Conservation (phyloP, 2,329 filamentous ascomycete genomes). For the Fusarium concolor region DNA sequence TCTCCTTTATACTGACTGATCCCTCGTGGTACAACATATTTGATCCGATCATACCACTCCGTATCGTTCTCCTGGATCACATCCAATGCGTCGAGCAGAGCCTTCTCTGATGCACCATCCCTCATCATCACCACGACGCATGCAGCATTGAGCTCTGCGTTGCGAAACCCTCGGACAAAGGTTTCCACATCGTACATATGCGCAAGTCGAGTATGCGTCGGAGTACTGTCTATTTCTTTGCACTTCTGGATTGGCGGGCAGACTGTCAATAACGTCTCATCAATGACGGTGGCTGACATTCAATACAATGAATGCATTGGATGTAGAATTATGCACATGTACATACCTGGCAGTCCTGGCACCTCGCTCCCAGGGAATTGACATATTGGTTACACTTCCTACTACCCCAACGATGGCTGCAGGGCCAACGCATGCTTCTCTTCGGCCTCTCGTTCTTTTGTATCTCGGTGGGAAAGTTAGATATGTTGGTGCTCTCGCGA, state of each 20-base stretch:
- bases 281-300: conserved; percentile 14
- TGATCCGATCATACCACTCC: conserved; percentile 34
- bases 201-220: conserved; percentile 41
- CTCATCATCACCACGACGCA: conserved; percentile 40
- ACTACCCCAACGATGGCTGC: conserved; percentile 41
- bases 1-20: conserved; percentile 27
- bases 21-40: conserved; percentile 32
- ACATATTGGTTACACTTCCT: conserved; percentile 40
- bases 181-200: conserved; percentile 40
- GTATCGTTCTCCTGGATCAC: conserved; percentile 36
- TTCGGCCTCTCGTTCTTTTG: background rate
- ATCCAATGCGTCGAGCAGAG: conserved; percentile 33
- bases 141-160: conserved; percentile 32
- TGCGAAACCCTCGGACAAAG: conserved; percentile 37
- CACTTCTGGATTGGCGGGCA: conserved; percentile 24
- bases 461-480: background rate
- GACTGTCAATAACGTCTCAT: conserved; percentile 31
- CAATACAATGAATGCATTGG: background rate
- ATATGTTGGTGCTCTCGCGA: conserved; percentile 9
- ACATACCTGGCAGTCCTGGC: conserved; percentile 41
- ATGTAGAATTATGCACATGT: conserved; percentile 3
- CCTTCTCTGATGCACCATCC: conserved; percentile 32
- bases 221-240: conserved; percentile 31
- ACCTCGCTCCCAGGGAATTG: conserved; percentile 32
- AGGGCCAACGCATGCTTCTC: conserved; percentile 41